These are phyloP conservation scores for Catharanthus roseus DNA, from an alignment of 257 asterid genomes.

Conservation along the genomic window DNA sequence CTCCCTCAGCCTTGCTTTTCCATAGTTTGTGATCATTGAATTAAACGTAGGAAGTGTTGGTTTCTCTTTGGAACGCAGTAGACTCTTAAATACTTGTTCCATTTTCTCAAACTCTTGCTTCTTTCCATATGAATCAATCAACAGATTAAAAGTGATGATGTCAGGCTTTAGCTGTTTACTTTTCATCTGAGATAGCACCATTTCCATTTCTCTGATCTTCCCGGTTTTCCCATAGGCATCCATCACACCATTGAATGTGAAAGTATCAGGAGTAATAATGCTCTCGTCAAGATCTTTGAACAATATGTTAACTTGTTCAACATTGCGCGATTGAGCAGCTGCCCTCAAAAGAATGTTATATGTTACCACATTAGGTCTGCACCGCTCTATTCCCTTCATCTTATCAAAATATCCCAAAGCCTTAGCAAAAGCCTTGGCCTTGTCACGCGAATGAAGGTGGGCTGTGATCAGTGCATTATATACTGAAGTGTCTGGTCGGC, in stretches of 20 bases:
- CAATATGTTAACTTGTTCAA: conserved; percentile 61
- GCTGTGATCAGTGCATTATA: conserved; percentile 87
- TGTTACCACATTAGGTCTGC: conserved; percentile 72
- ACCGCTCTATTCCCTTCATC: conserved; percentile 86
- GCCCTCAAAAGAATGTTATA: conserved; percentile 93
- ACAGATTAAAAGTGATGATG: conserved; percentile 65
- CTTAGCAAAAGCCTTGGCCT: conserved; percentile 69
- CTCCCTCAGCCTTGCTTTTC: conserved; percentile 83
- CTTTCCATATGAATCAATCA: conserved; percentile 85
- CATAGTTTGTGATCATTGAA: conserved; percentile 93
- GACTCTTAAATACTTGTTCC: conserved; percentile 88
- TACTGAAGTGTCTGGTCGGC: conserved; percentile 87
- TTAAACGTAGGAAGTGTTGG: conserved; percentile 83
- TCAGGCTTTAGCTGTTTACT: conserved; percentile 74
- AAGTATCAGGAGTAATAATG: conserved; percentile 62
- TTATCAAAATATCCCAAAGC: conserved; percentile 75
- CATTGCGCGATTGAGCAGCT: conserved; percentile 66
- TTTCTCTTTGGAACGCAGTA: conserved; percentile 68
- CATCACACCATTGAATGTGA: conserved; percentile 90
- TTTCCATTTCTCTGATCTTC: conserved; percentile 87
- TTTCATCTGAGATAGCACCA: conserved; percentile 66
- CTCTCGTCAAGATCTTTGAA: conserved; percentile 74
- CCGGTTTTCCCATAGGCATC: conserved; percentile 94
- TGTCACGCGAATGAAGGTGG: conserved; percentile 84
- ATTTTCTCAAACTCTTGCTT: conserved; percentile 89